Evolutionary conservation across 2,329 filamentous ascomycete species (phyloP).

Genomic region (Albifimbria verrucaria): DNA sequence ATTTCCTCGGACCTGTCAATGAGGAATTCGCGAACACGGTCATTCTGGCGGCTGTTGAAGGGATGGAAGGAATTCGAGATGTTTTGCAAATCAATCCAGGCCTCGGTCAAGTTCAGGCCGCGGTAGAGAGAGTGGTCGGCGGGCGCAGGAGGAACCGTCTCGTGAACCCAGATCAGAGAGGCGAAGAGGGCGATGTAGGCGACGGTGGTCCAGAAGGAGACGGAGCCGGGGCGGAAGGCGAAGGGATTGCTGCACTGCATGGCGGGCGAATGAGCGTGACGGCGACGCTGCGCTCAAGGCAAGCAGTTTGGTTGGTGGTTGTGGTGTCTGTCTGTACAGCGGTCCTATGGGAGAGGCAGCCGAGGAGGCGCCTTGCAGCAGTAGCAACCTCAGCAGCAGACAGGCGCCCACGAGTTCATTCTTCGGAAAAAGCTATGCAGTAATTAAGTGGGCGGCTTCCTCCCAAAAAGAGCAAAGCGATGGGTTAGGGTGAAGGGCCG

Average conservation of each 20-base stretch:
- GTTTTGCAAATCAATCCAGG: slow-evolving; percentile 78
- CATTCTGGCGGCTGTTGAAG: slow-evolving; percentile 83
- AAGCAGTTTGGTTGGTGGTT: no score
- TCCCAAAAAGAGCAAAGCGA: no score
- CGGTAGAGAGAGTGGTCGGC: slow-evolving; percentile 38
- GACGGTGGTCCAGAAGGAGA: slow-evolving; percentile 73
- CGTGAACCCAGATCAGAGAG: slow-evolving; percentile 69
- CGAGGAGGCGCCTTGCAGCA: not conserved
- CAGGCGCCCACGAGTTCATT: no score
- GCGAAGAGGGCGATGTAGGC: slow-evolving; percentile 77
- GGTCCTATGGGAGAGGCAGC: not conserved
- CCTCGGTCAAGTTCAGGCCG: slow-evolving; percentile 78
- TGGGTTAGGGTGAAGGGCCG: no score
- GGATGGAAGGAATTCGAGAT: slow-evolving; percentile 79
- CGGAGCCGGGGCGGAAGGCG: slow-evolving; percentile 75
- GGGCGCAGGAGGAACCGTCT: slow-evolving; percentile 68
- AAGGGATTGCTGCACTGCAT: slow-evolving; percentile 51
- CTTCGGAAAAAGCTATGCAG: no score
- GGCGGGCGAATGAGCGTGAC: not conserved
- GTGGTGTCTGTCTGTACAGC: no score
- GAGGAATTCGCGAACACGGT: slow-evolving; percentile 74
- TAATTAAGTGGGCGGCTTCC: no score
- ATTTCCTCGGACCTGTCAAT: slow-evolving; percentile 69
- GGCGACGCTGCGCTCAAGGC: no score
- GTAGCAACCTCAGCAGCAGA: not conserved